Evolutionary conservation across 208 protist species (phyloP).

Genomic region (Zelonia costaricensis): DNA sequence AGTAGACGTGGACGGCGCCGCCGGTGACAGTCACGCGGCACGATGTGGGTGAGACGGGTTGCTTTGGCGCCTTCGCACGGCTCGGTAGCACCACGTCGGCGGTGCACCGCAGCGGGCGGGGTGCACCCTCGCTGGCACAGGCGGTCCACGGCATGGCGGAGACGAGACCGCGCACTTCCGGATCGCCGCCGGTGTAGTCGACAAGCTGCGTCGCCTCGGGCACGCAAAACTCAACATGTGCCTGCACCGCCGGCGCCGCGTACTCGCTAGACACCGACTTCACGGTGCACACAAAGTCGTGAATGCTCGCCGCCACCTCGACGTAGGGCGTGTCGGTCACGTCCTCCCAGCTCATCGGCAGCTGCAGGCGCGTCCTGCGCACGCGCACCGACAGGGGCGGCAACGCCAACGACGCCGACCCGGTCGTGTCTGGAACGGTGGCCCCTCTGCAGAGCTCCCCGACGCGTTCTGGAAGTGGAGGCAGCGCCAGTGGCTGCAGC

Average conservation of each 20-base stretch:
- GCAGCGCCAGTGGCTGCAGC: not conserved
- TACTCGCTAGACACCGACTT: not conserved
- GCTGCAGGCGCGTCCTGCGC: slow-evolving; percentile 8
- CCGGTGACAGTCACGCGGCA: slow-evolving; percentile 9
- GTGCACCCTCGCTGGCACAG: not conserved
- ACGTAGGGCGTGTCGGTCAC: slow-evolving; percentile 16
- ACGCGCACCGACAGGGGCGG: slow-evolving; percentile 1
- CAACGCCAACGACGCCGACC: not conserved
- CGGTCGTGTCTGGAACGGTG: not conserved
- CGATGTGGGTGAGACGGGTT: not conserved
- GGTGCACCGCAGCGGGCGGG: slow-evolving; percentile 6
- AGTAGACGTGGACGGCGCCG: slow-evolving; percentile 28
- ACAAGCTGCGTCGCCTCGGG: slow-evolving; percentile 15
- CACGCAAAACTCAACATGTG: slow-evolving; percentile 6
- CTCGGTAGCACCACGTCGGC: slow-evolving; percentile 3
- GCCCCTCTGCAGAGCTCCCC: not conserved
- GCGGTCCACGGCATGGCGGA: slow-evolving; percentile 11
- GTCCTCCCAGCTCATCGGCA: slow-evolving; percentile 6
- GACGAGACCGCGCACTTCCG: slow-evolving; percentile 15
- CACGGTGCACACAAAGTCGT: not conserved
- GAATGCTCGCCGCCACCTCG: slow-evolving; percentile 14
- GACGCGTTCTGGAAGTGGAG: not conserved
- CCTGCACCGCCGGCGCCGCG: not conserved
- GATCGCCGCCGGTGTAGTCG: slow-evolving; percentile 21
- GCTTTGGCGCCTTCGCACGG: not conserved